These are phyloP conservation scores for Lizonia empirigonia DNA, from an alignment of 2,329 filamentous ascomycete genomes.

Conservation along the genomic window DNA sequence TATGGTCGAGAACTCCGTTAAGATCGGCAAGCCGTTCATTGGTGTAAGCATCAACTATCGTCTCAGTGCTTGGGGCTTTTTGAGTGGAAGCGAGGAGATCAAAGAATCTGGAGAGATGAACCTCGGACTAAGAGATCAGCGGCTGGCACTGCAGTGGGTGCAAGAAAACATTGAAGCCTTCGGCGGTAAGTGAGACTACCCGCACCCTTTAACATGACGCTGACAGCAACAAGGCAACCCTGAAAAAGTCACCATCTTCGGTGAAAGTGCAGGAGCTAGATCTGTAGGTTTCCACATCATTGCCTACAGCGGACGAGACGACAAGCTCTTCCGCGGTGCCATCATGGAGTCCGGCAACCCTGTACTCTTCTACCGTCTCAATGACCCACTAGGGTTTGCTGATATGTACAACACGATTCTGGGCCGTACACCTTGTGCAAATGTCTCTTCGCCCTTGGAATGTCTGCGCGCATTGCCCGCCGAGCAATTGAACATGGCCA, in stretches of 20 bases:
- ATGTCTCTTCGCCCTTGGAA: slow-evolving; percentile 33
- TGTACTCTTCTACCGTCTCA: slow-evolving; percentile 33
- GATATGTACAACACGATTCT: slow-evolving; percentile 31
- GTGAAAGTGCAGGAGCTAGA: slow-evolving; percentile 52
- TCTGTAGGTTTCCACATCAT: slow-evolving; percentile 54
- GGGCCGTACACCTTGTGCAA: slow-evolving; percentile 31
- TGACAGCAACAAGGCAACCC: slow-evolving; percentile 44
- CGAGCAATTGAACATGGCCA: slow-evolving; percentile 60
- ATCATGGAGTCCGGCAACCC: slow-evolving; percentile 55
- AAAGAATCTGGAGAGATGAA: slow-evolving; percentile 53
- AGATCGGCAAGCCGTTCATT: slow-evolving; percentile 57
- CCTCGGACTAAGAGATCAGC: slow-evolving; percentile 54
- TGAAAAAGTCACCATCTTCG: slow-evolving; percentile 53
- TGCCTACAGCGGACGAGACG: slow-evolving; percentile 55
- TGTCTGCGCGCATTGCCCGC: slow-evolving; percentile 66
- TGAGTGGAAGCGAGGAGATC: slow-evolving; percentile 52
- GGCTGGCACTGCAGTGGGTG: slow-evolving; percentile 55
- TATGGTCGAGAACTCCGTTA: slow-evolving; percentile 55
- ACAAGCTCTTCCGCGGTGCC: slow-evolving; percentile 54
- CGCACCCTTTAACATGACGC: slow-evolving; percentile 30
- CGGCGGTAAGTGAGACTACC: slow-evolving; percentile 45
- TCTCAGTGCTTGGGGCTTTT: slow-evolving; percentile 66
- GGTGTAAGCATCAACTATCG: slow-evolving; percentile 57
- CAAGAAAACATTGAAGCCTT: slow-evolving; percentile 52
- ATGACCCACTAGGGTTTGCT: slow-evolving; percentile 26